Evolutionary conservation across 192 early-diverging fungal genomes (phyloP).

Genomic region (Podochytrium sp.): DNA sequence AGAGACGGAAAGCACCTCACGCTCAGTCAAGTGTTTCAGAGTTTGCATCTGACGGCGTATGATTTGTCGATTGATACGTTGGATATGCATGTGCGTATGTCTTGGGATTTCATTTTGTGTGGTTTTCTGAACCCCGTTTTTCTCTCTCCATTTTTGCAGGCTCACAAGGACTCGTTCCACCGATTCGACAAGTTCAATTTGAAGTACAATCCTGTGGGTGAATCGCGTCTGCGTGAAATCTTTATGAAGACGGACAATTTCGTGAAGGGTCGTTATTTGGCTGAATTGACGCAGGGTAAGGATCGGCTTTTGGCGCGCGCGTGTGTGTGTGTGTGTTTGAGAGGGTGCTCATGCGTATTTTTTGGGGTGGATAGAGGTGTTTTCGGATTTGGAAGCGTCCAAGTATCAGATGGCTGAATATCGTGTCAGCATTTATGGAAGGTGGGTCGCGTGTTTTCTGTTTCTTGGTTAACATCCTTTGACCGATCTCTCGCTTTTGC

Average conservation of each 20-base stretch:
- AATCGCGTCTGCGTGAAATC: slow-evolving; percentile 91
- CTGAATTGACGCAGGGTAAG: slow-evolving; percentile 86
- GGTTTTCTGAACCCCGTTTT: not conserved
- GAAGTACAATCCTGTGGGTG: slow-evolving; percentile 95
- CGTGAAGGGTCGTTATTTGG: slow-evolving; percentile 84
- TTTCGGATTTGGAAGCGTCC: slow-evolving; percentile 85
- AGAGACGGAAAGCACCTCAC: slow-evolving; percentile 85
- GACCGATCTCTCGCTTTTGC: too few relatives aligned
- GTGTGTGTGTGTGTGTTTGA: not conserved
- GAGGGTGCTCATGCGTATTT: too few relatives aligned
- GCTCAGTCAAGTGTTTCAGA: slow-evolving; percentile 82
- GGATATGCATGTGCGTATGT: slow-evolving; percentile 82
- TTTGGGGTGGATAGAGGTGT: slow-evolving; percentile 64
- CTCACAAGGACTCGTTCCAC: slow-evolving; percentile 95
- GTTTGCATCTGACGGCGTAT: slow-evolving; percentile 89
- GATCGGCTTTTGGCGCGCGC: not conserved
- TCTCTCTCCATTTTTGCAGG: slow-evolving; percentile 40
- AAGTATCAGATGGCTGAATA: slow-evolving; percentile 97
- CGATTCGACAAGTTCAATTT: slow-evolving; percentile 97
- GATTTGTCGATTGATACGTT: slow-evolving; percentile 93
- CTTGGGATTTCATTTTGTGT: not conserved
- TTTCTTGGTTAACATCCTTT: not conserved
- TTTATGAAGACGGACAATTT: slow-evolving; percentile 96
- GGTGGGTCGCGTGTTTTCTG: slow-evolving; percentile 37
- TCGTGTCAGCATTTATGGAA: slow-evolving; percentile 91